Evolutionary conservation across 2,329 filamentous ascomycete species (phyloP).

Genomic region (Diaporthe sp.): DNA sequence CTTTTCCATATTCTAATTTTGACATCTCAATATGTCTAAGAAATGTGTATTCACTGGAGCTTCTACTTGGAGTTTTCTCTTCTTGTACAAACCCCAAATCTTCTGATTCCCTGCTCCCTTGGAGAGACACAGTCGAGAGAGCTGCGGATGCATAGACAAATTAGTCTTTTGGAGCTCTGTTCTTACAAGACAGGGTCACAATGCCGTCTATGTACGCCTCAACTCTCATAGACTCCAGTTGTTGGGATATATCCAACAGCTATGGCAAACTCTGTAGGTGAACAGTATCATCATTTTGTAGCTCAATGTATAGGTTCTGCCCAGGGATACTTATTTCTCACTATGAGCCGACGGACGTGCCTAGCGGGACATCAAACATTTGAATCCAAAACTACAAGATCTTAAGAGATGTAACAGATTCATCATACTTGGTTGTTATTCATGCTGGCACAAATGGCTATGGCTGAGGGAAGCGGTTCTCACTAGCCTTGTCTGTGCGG

Average conservation of each 20-base stretch:
- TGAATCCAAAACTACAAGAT: background rate
- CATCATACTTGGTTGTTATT: too few relatives aligned
- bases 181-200: background rate
- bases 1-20: background rate
- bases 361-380: too few relatives aligned
- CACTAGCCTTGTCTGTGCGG: too few relatives aligned
- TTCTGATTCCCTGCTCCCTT: too few relatives aligned
- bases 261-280: background rate
- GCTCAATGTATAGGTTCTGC: too few relatives aligned
- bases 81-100: too few relatives aligned
- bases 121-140: background rate
- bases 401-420: background rate
- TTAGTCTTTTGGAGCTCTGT: background rate
- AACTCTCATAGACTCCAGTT: background rate
- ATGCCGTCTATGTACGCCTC: background rate
- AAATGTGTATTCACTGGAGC: too few relatives aligned
- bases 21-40: too few relatives aligned
- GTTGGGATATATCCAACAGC: background rate
- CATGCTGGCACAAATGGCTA: background rate
- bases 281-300: background rate
- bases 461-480: too few relatives aligned
- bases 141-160: background rate
- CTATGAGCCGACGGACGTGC: background rate
- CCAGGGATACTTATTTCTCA: background rate
- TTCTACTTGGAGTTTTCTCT: too few relatives aligned